Base-by-base conservation (phyloP, 164 flowering plant species). In the Cinnamomum chago region DNA sequence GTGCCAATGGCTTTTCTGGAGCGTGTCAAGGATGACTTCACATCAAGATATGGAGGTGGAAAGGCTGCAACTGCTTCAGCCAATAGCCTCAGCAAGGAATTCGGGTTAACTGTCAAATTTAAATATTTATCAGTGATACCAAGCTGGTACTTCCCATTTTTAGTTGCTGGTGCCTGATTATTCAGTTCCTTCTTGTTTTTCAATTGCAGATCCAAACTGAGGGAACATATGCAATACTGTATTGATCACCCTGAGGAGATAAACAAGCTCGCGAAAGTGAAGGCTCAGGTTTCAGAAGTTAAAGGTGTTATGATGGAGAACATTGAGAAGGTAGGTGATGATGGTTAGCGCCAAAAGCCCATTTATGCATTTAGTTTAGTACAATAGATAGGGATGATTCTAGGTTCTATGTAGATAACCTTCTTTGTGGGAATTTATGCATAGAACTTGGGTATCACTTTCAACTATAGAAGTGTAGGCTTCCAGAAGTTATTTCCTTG, bases 201-300 rank as follows among this genome's bases (percentile, higher is more conserved):
- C 10, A 40, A 40, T 40, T 58, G 51, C 33, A 80, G 82, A 40
- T 58, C 77, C 17, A 76, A 80, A 67, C 51, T 80, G 27, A 76
- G 70, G 67, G 78, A 73, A 13, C 81, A 79, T 52, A 79, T 79
- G 78, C 81, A 77, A 65, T 80, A 80, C 60, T 80, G 82, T 40
- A 52, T 74, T 2, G 80, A 74, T 60, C 80, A 80, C 52, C 80
- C 82, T 3, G 82, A 80, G 76, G 83, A 77, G 58, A 67, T 80
- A 40, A 77, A 78, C 62, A 81, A 77, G 78, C 70, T 81, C 15
- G 78, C 83, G 17, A 81, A 81, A 71, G 83, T 81, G 81, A 74
- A 81, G 74, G 81, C 83, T 55, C 83, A 81, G 76, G 83, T 80
- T 58, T 70, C 82, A n/a, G 82, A 80, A 71, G 82, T 80, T 15